These are phyloP conservation scores for Colletotrichum nymphaeae DNA, from an alignment of 2,329 filamentous ascomycete genomes.

Conservation along the genomic window DNA sequence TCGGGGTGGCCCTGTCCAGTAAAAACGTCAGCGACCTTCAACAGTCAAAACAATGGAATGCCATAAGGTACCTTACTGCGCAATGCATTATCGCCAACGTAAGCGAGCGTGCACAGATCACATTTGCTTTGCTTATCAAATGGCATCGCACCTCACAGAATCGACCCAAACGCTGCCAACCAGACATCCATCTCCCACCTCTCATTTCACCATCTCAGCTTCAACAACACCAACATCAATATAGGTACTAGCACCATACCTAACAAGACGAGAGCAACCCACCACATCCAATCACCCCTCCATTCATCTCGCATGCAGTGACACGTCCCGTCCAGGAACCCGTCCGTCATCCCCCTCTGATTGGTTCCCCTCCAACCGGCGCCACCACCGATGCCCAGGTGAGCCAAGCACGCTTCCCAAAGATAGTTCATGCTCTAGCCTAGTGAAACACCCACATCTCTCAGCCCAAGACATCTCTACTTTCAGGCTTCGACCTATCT, in stretches of 20 bases:
- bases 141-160: neutral
- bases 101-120: conserved; percentile 10
- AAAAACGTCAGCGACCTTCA: conserved; percentile 16
- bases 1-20: conserved; percentile 19
- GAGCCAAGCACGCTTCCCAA: neutral
- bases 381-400: neutral
- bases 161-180: no score
- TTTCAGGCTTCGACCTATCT: neutral
- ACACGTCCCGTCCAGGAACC: conserved; percentile 20
- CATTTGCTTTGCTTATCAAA: neutral
- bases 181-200: no score
- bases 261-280: neutral
- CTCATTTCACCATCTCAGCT: no score
- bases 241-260: neutral
- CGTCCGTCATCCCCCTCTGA: conserved; percentile 1
- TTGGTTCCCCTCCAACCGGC: conserved; percentile 10
- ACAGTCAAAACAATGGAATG: conserved; percentile 7
- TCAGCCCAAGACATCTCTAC: neutral
- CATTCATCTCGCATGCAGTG: neutral
- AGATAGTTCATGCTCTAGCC: neutral
- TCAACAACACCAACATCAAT: neutral
- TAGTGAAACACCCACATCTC: conserved; percentile 15
- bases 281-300: neutral
- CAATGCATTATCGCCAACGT: neutral
- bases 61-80: no score